A percentile compares a stretch with the other conserved stretches of the same genome.
These are phyloP conservation scores for Leccinum pachyderme DNA, from an alignment of 1,284 basidiomycete genomes.

Conservation along the genomic window DNA sequence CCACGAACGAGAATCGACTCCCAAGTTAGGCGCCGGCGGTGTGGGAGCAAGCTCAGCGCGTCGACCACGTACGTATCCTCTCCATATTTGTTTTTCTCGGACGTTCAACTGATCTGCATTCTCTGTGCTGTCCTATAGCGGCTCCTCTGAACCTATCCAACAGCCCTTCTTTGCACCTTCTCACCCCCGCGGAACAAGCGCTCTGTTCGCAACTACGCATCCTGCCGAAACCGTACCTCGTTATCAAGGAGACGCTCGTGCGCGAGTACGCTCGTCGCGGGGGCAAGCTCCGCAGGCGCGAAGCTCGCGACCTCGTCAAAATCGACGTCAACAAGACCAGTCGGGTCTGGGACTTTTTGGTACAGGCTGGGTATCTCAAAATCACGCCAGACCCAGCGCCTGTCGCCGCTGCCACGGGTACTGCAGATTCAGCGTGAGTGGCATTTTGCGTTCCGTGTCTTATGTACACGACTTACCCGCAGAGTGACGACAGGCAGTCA, in stretches of 20 bases:
- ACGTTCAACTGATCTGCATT: neutral
- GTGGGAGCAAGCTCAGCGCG: constrained; percentile 41
- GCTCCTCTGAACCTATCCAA: constrained; percentile 85
- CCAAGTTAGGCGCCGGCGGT: constrained; percentile 40
- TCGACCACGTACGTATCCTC: constrained; percentile 45
- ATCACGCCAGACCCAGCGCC: constrained; percentile 48
- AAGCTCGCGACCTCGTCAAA: constrained; percentile 86
- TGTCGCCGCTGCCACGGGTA: neutral
- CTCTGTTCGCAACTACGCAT: constrained; percentile 89
- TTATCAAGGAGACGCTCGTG: constrained; percentile 89
- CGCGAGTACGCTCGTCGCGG: constrained; percentile 89
- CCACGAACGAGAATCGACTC: constrained; percentile 58
- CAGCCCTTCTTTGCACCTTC: constrained; percentile 82
- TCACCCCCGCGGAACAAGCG: constrained; percentile 81
- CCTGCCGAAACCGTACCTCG: constrained; percentile 87
- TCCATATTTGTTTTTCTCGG: neutral
- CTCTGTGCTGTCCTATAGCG: constrained; percentile 36
- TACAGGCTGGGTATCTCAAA: constrained; percentile 72
- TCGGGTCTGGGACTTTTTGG: constrained; percentile 86
- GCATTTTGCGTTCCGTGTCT: neutral
- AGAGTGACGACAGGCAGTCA: constrained; percentile 13
- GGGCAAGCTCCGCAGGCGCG: constrained; percentile 79
- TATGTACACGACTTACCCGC: neutral
- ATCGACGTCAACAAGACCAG: constrained; percentile 92
- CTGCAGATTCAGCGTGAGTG: constrained; percentile 22